Conservation (phyloP, 2,329 filamentous ascomycete genomes). For the Pochonia chlamydosporia region DNA sequence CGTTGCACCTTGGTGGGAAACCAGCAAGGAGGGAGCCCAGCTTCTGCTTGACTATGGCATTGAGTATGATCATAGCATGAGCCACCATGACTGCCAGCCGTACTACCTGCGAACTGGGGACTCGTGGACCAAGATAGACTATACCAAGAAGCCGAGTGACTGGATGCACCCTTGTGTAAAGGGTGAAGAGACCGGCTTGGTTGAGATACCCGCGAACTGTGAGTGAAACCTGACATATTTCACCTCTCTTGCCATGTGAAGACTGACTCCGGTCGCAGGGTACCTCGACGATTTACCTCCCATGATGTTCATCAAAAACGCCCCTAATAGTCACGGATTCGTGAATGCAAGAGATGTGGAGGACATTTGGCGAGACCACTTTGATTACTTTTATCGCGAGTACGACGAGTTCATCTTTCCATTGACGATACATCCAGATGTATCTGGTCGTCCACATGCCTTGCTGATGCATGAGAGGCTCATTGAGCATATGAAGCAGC, state of each 20-base stretch:
- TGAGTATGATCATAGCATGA: conserved; percentile 65
- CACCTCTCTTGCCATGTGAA: neutral
- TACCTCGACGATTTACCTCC: conserved; percentile 60
- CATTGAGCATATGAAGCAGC: conserved; percentile 63
- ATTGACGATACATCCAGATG: conserved; percentile 71
- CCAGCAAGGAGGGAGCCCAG: conserved; percentile 60
- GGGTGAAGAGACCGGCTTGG: conserved; percentile 54
- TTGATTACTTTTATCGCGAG: conserved; percentile 70
- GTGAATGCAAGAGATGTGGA: conserved; percentile 51
- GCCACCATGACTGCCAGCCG: conserved; percentile 56
- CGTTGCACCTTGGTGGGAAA: conserved; percentile 73
- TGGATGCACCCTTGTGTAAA: conserved; percentile 62
- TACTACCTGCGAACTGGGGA: conserved; percentile 61
- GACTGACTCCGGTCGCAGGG: conserved; percentile 24
- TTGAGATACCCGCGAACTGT: conserved; percentile 54
- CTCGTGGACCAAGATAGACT: conserved; percentile 62
- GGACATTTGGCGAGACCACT: conserved; percentile 61
- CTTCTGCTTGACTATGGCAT: conserved; percentile 61
- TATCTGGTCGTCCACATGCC: conserved; percentile 65
- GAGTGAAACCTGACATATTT: neutral
- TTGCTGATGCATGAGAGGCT: conserved; percentile 63
- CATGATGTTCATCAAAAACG: conserved; percentile 68
- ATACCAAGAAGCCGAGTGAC: conserved; percentile 52
- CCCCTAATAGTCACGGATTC: conserved; percentile 59
- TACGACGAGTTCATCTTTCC: conserved; percentile 74